Conservation (phyloP, 208 protist species). For the Trypanosoma rangeli region DNA sequence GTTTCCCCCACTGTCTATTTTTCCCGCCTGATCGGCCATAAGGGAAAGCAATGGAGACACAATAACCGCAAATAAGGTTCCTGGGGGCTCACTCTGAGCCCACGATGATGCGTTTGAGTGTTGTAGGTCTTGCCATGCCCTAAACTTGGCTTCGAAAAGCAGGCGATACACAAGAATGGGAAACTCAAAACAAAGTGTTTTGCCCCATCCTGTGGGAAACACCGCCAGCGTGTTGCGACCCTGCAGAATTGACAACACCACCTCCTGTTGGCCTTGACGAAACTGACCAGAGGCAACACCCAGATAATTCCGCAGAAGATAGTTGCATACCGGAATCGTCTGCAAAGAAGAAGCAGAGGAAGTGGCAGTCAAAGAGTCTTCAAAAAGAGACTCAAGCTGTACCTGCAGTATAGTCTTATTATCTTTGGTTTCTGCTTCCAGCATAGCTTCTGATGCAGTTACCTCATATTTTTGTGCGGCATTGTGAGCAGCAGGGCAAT, state of each 20-base stretch:
- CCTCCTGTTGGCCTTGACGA: conserved; percentile 76
- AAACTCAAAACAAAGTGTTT: conserved; percentile 96
- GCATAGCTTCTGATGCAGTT: not conserved
- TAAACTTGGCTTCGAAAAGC: conserved; percentile 50
- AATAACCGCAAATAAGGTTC: conserved; percentile 76
- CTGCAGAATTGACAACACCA: conserved; percentile 62
- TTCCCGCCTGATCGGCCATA: conserved; percentile 94
- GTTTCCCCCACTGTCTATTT: conserved; percentile 32
- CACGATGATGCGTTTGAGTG: not conserved
- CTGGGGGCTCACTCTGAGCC: conserved; percentile 11
- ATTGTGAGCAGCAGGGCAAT: not conserved
- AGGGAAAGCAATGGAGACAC: conserved; percentile 96
- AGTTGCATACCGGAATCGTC: conserved; percentile 50
- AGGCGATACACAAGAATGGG: conserved; percentile 87
- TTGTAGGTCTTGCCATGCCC: conserved; percentile 35
- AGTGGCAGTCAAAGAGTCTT: conserved; percentile 6
- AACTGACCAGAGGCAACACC: conserved; percentile 62
- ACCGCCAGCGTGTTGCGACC: conserved; percentile 85
- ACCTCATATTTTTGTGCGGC: not conserved
- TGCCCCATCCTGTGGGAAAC: conserved; percentile 95
- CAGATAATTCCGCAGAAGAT: conserved; percentile 59
- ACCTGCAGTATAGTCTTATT: conserved; percentile 43
- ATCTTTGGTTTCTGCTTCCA: conserved; percentile 12
- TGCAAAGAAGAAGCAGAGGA: not conserved
- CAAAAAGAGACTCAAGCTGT: conserved; percentile 37